Evolutionary conservation across 768 basidiomycete genomes (phyloP).

Genomic region (Psilocybe cubensis): DNA sequence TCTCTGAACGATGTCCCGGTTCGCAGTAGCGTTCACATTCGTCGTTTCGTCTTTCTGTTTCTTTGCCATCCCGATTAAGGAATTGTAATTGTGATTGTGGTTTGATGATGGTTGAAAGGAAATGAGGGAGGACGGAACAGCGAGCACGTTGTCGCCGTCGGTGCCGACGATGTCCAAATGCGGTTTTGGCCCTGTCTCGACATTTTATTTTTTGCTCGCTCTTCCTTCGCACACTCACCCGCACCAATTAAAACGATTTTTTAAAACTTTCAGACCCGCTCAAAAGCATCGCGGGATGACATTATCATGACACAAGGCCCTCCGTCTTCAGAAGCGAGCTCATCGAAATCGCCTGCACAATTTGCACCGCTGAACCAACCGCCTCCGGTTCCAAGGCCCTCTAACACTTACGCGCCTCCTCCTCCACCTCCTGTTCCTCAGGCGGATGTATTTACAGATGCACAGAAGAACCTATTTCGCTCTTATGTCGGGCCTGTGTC

Average conservation of each 20-base stretch:
- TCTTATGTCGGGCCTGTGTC: not conserved
- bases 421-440: not conserved
- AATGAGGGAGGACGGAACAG: not conserved
- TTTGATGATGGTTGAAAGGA: not conserved
- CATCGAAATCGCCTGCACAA: conserved; percentile 14
- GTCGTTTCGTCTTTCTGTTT: conserved; percentile 62
- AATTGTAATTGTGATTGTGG: not conserved
- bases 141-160: not conserved
- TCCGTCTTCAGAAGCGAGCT: conserved; percentile 19
- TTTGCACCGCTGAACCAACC: not conserved
- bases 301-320: conserved; percentile 20
- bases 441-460: not conserved
- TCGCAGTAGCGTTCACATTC: conserved; percentile 59
- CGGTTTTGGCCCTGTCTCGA: not conserved
- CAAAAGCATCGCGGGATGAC: not conserved
- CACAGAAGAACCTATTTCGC: not conserved
- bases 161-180: conserved; percentile 4
- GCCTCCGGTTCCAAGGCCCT: too few species aligned
- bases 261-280: not conserved
- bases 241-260: not conserved
- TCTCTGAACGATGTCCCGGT: conserved; percentile 80
- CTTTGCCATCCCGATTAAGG: conserved; percentile 71
- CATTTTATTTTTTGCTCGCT: conserved; percentile 2
- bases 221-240: not conserved
- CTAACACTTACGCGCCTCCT: not conserved